phyloP scores from a whole-genome alignment of 768 basidiomycete species.

The Nidularia sp. region DNA sequence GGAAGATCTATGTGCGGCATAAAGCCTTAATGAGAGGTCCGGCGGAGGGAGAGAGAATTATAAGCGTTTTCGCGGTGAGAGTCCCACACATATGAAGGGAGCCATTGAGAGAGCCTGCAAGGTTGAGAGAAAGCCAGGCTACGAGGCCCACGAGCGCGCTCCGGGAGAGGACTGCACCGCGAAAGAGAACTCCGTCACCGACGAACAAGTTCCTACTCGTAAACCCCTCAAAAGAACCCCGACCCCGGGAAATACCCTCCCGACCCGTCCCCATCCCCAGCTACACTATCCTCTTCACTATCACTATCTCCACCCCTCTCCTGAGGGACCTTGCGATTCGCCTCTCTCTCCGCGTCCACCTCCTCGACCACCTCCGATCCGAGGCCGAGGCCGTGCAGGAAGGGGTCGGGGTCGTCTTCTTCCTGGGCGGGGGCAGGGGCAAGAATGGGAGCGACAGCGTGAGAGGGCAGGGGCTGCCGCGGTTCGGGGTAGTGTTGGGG shows the following conservation, averaged over 20 bases:
- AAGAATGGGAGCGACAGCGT: slow-evolving; percentile 7
- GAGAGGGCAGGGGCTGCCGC: slow-evolving; percentile 11
- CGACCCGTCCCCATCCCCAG: slow-evolving; percentile 19
- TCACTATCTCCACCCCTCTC: slow-evolving; percentile 7
- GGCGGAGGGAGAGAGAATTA: too few species aligned
- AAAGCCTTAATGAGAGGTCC: too few species aligned
- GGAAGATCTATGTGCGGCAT: too few species aligned
- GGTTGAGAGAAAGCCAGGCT: too few species aligned
- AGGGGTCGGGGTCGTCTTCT: slow-evolving; percentile 38
- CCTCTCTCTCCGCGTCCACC: slow-evolving; percentile 36
- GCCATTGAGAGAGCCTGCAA: too few species aligned
- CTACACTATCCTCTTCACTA: slow-evolving; percentile 12
- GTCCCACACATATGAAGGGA: too few species aligned
- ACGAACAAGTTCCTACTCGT: too few species aligned
- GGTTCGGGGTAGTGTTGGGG: slow-evolving; percentile 7
- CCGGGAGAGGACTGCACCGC: too few species aligned
- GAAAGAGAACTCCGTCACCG: too few species aligned
- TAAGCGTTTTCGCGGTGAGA: too few species aligned
- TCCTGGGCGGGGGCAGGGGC: slow-evolving; percentile 9
- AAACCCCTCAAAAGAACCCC: slow-evolving; percentile 20
- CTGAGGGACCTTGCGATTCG: slow-evolving; percentile 10
- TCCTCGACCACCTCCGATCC: slow-evolving; percentile 30
- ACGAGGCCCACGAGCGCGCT: too few species aligned
- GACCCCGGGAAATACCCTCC: slow-evolving; percentile 33
- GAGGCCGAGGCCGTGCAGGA: slow-evolving; percentile 16